A percentile compares a stretch with the other conserved stretches of the same genome.
Conservation (phyloP, 176 grass and related monocot species). For the Ananas comosus region DNA sequence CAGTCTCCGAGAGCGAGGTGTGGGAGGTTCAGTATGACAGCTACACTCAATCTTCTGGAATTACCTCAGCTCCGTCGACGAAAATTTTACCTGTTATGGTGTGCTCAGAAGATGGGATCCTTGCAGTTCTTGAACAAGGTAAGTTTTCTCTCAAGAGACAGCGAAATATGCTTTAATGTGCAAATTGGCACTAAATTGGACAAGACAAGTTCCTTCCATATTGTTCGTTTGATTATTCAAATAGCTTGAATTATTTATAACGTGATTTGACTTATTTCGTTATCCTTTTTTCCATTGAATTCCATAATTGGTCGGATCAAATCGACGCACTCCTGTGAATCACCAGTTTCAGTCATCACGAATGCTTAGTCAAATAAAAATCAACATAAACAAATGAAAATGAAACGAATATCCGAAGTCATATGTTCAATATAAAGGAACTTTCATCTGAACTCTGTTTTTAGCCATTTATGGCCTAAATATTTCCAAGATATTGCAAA, state of each 20-base stretch:
- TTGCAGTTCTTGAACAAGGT: conserved; percentile 83
- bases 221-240: no score
- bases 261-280: not conserved
- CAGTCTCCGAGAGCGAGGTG: conserved; percentile 57
- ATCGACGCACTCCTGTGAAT: no score
- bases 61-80: conserved; percentile 38
- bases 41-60: conserved; percentile 43
- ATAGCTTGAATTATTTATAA: no score
- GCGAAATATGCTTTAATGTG: not conserved
- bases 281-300: conserved; percentile 5
- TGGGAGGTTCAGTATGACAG: conserved; percentile 94
- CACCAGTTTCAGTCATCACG: no score
- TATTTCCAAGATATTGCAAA: not conserved
- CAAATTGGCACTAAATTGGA: no score
- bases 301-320: not conserved
- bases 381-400: no score
- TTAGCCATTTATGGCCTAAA: no score
- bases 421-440: no score
- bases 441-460: no score
- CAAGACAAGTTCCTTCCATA: no score
- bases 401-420: no score
- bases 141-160: conserved; percentile 12
- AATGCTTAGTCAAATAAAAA: no score
- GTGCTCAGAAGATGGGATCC: conserved; percentile 89
- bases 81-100: conserved; percentile 90